Evolutionary conservation across 202 grass and related monocot genomes (phyloP).

Genomic region (Carex arenaria): DNA sequence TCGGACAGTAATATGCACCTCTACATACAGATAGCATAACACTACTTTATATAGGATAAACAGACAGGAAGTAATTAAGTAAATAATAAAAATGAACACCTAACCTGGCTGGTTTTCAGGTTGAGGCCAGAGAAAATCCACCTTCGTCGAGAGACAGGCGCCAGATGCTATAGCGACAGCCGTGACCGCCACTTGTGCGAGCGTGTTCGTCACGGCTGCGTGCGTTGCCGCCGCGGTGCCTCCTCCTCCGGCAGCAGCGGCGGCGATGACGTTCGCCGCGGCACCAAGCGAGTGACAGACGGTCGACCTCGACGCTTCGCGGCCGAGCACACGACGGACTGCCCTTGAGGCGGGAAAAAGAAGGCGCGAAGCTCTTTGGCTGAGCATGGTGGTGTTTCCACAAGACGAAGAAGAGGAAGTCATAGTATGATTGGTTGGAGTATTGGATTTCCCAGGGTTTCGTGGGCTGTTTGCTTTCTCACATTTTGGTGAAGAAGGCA

Average conservation of each 20-base stretch:
- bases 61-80: not conserved
- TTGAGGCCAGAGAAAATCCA: slow-evolving; percentile 95
- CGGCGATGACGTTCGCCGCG: slow-evolving; percentile 70
- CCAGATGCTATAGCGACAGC: slow-evolving; percentile 97
- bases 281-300: slow-evolving; percentile 52
- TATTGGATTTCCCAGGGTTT: not conserved
- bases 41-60: not conserved
- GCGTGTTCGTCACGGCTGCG: slow-evolving; percentile 78
- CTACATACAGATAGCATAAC: not conserved
- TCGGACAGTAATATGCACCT: not conserved
- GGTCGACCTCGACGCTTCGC: slow-evolving; percentile 46
- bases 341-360: slow-evolving; percentile 34
- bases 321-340: slow-evolving; percentile 58
- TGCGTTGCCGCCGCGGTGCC: slow-evolving; percentile 48
- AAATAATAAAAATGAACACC: not conserved
- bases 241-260: slow-evolving; percentile 36
- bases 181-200: slow-evolving; percentile 84
- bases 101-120: slow-evolving; percentile 76
- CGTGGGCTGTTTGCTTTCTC: slow-evolving; percentile 35
- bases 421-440: not conserved
- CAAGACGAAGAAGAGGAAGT: slow-evolving; percentile 33
- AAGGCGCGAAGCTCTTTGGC: slow-evolving; percentile 42
- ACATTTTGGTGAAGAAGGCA: slow-evolving; percentile 8
- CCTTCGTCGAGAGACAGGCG: slow-evolving; percentile 90
- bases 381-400: slow-evolving; percentile 59